Base-by-base conservation (phyloP, 495 filamentous ascomycete genomes). In the Aspergillus avenaceus region DNA sequence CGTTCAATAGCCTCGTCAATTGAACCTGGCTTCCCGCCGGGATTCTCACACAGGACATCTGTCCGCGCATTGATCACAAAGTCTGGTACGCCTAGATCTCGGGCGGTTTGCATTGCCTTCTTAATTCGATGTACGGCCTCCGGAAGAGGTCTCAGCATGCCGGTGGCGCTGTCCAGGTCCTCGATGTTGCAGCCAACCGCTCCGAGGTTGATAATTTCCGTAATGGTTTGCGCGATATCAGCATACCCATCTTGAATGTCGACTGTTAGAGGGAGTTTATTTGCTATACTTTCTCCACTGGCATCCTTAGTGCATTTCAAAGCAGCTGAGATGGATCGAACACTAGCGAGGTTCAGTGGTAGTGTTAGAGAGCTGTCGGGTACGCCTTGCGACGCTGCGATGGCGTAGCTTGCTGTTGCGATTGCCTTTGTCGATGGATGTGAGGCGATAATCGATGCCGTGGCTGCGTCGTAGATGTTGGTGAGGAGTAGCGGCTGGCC, bases 281-380 rank as follows among this genome's bases (percentile, higher is more conserved):
- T 27, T 2, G 41, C 25, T 1, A 24, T 40, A 26, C 23, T 38
- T 11, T 36, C 13, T 36, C 18, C n/a, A 36, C 18, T 36, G 9
- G 45, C 40, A 43, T 58, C 48, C n/a, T n/a, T n/a, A 22, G 53
- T 50, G 23, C 53, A 36, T 21, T 43, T 50, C 7, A 66, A 62
- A 13, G 70, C 86, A 3, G 85, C 80, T 3, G 89, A 85, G 51
- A 97, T 96, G n/a, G 86, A 83, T n/a, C 88, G 77, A 48, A 95
- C 85, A 24, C 88, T 84, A 4, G 79, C 71, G 7, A 82, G 61
- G 26, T 84, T 81, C 14, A 84, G 70, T 50, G 67, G 43, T 8
- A 71, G 61, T 0, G 63, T 67, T 16, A 84, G 64, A 7, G 66
- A 52, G 7, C 63, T 56, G 58, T 83, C 78, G 1, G 62, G 44